Evolutionary conservation across 495 filamentous ascomycete species (phyloP).

Genomic region (Aspergillus bridgeri): DNA sequence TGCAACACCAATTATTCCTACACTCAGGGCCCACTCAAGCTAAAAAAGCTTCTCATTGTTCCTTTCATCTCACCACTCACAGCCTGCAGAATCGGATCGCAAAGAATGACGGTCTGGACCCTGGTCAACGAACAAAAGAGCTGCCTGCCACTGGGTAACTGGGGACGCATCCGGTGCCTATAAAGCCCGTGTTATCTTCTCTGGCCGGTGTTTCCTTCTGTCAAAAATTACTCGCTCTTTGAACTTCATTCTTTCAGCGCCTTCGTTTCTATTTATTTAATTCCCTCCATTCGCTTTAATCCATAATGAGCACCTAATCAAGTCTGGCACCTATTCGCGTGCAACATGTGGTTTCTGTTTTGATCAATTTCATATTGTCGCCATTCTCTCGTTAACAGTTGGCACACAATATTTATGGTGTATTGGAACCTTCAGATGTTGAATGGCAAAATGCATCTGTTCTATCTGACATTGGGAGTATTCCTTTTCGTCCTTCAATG

Average conservation of each 20-base stretch:
- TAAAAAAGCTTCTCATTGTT: background rate
- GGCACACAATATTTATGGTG: background rate
- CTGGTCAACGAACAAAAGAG: background rate
- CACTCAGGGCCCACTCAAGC: background rate
- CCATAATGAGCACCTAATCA: background rate
- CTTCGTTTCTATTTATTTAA: background rate
- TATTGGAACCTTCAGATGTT: background rate
- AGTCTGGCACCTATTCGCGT: background rate
- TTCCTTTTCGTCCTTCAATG: conserved; percentile 19
- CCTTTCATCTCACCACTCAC: background rate
- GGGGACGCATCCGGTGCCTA: background rate
- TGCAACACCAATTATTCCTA: background rate
- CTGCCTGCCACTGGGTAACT: background rate
- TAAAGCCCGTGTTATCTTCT: background rate
- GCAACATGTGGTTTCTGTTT: background rate
- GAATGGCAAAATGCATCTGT: conserved; percentile 23
- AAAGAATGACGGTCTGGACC: conserved; percentile 1
- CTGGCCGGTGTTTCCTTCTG: background rate
- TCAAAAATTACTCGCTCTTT: background rate
- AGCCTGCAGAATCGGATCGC: background rate
- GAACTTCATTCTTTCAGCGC: background rate
- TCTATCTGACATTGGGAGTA: conserved; percentile 14
- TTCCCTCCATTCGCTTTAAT: background rate
- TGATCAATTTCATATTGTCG: background rate
- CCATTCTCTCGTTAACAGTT: background rate